Base-by-base conservation (phyloP, 768 basidiomycete species). In the Lactarius indigo region DNA sequence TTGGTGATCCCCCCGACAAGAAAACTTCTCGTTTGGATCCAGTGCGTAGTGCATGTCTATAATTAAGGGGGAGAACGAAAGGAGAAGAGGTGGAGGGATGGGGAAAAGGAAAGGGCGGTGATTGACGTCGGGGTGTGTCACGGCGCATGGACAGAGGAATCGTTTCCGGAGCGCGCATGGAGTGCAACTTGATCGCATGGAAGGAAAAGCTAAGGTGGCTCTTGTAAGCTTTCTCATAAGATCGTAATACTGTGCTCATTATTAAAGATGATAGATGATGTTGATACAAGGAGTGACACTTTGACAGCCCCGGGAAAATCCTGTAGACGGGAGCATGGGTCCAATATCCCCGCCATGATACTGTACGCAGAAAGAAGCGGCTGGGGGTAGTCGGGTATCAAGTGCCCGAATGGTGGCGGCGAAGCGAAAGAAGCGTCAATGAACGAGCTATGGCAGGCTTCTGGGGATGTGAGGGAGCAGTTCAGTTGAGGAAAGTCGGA, bases 101-200 rank as follows among this genome's bases (percentile, higher is more conserved):
- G 39, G 39, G 15, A 18, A 6, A 17, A 6, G 39, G 37, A 17
- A 20, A 39, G 39, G 39, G 39, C 9, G 39, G 6, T 41, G 39
- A 41, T 41, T 41, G 39, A 41, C 39, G 44, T 47, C n/a, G 44
- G n/a, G 47, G 12, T 50, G 47, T 15, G 12, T 50, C 12, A 23
- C 10, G n/a, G 47, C 47, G 13, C 20, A 20, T 9, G 9, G 20
- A 41, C 39, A 39, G 39, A 2, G n/a, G n/a, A 12, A 41, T 41
- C 5, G 39, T 1, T 41, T 41, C 20, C 42, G 42, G 20, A 20
- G 20, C 30, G 26, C 18, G 26, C 30, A 30, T 55, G 52, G 26
- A 2, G 37, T 15, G 15, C 50, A 9, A 50, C 47, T 15, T 66
- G 61, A 58, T 63, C 13, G 57, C 57, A 59, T 67, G 66, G 62